Percentiles rank a stretch among this genome's conserved stretches.
These are phyloP conservation scores for Imleria badia DNA, from an alignment of 768 basidiomycete genomes.

Conservation along the genomic window DNA sequence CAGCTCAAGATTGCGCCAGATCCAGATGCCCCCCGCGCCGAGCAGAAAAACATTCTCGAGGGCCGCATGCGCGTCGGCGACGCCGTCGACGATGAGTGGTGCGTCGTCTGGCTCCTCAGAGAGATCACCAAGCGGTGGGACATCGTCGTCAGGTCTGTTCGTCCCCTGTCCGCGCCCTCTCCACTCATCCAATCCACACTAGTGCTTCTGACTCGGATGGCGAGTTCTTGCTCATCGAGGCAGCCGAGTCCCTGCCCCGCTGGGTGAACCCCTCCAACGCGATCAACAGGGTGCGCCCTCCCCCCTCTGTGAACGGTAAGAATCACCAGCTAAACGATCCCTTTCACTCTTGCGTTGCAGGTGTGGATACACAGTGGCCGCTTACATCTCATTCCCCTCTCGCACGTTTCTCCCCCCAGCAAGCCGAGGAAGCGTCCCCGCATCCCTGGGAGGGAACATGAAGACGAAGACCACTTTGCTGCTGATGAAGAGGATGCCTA, in stretches of 20 bases:
- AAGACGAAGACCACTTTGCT: constrained; percentile 47
- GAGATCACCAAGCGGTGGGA: constrained; percentile 80
- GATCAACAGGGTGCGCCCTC: constrained; percentile 79
- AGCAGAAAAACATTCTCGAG: constrained; percentile 60
- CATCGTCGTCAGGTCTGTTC: constrained; percentile 68
- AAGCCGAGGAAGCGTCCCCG: constrained; percentile 51
- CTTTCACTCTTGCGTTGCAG: constrained; percentile 44
- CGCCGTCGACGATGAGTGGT: constrained; percentile 98
- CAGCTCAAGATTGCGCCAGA: constrained; percentile 66
- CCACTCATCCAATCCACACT: background rate
- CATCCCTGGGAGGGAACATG: constrained; percentile 43
- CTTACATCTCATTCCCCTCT: constrained; percentile 85
- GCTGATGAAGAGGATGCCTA: constrained; percentile 49
- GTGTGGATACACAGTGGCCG: constrained; percentile 87
- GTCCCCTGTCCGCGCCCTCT: background rate
- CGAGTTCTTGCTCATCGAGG: constrained; percentile 95
- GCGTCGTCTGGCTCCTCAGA: constrained; percentile 82
- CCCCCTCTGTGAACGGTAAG: constrained; percentile 31
- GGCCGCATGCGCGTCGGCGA: constrained; percentile 92
- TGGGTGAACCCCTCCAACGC: constrained; percentile 94
- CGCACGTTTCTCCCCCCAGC: constrained; percentile 65
- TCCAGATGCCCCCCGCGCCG: constrained; percentile 33
- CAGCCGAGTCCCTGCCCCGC: constrained; percentile 80
- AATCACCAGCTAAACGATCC: constrained; percentile 31
- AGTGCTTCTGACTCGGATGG: constrained; percentile 86